Base-by-base conservation (phyloP, 2,329 filamentous ascomycete genomes). In the Lasiodiplodia sp. region DNA sequence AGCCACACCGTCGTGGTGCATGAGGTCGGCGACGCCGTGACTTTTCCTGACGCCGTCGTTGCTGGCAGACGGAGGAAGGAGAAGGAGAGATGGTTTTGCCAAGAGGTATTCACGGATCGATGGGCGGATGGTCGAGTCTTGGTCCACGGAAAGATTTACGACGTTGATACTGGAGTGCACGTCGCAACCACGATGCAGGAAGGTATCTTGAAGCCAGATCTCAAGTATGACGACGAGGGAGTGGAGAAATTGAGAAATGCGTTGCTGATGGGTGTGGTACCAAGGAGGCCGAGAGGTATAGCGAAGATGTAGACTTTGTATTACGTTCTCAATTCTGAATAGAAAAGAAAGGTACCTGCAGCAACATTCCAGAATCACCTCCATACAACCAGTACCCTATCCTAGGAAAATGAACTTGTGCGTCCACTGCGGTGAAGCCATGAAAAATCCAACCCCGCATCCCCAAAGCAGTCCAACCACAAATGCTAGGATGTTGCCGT, bases 51-150 rank as follows among this genome's bases (percentile, higher is more conserved):
- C 2, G 23, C 51, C 28, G 23, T 53, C n/a, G 12, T 53, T 16
- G 23, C 51, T 25, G 51, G 16, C 8, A 16, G 18, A 25, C 23
- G 51, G 51, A 28, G 51, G 23, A 53, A 53, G 23, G 51, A 53
- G 51, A 25, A 53, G 51, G 51, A 53, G 21, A 53, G 51, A 53
- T 31, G 51, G 51, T 53, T 53, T 53, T 53, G 51, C 21, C 51
- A 53, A 16, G 51, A 53, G 21, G n/a, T 53, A 25, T 53, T 8
- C 8, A 25, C 51, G 51, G 51, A 53, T 16, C n/a, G 51, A 53
- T 53, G 51, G 51, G 23, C n/a, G 16, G 23, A 53, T 53, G 51
- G 51, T 25, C 51, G 51, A 25, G 51, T 53, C 16, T 21, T 53
- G 51, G 51, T 53, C 8, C 51, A 53, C n/a, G 51, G 51, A 1